These are phyloP conservation scores for Buxus sempervirens DNA, from an alignment of 164 flowering plant species.

Conservation along the genomic window DNA sequence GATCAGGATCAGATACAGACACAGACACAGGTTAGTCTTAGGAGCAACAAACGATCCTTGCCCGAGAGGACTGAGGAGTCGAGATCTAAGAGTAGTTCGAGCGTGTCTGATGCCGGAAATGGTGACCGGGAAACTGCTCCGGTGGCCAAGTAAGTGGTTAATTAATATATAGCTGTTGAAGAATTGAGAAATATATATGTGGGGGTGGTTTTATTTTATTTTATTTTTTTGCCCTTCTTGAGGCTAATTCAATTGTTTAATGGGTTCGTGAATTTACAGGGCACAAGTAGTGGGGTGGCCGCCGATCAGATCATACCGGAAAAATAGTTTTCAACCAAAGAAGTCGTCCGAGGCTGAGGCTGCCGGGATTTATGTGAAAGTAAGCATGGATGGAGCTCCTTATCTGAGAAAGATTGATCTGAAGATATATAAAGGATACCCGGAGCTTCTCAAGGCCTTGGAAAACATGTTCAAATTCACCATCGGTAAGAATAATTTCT, in stretches of 20 bases:
- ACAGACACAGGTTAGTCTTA: slow-evolving; percentile 14
- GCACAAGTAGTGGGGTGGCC: slow-evolving; percentile 91
- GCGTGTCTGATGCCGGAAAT: slow-evolving; percentile 20
- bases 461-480: slow-evolving; percentile 64
- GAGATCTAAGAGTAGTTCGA: slow-evolving; percentile 19
- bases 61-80: slow-evolving; percentile 26
- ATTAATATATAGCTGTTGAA: too few relatives aligned
- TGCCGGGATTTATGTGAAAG: slow-evolving; percentile 54
- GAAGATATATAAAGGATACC: slow-evolving; percentile 53
- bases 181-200: too few relatives aligned
- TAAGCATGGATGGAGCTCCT: slow-evolving; percentile 89
- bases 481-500: slow-evolving; percentile 35
- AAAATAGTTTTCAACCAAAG: slow-evolving; percentile 42
- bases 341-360: slow-evolving; percentile 30
- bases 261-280: slow-evolving; percentile 29
- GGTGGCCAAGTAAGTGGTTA: slow-evolving; percentile 46
- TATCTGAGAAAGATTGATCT: slow-evolving; percentile 77
- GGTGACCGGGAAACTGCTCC: slow-evolving; percentile 36
- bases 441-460: slow-evolving; percentile 58
- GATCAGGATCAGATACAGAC: slow-evolving; percentile 12
- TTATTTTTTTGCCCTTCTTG: too few relatives aligned
- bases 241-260: not conserved
- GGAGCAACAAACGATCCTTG: slow-evolving; percentile 52
- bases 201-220: too few relatives aligned
- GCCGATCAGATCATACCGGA: slow-evolving; percentile 64